Evolutionary conservation across 305 asterid species (phyloP).

Genomic region (Stenogyne calaminthoides): DNA sequence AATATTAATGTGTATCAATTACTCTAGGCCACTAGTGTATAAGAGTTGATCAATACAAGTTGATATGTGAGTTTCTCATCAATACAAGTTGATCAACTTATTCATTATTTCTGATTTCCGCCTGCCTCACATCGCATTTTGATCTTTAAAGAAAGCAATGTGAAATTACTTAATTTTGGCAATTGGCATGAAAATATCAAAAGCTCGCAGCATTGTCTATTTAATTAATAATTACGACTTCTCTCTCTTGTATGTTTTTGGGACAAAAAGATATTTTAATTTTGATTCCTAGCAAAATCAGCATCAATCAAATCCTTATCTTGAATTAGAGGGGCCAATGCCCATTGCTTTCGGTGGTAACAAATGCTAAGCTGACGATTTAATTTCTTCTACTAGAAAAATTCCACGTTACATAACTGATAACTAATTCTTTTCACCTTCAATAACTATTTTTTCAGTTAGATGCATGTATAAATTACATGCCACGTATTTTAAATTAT

Average conservation of each 20-base stretch:
- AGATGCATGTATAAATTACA: neutral
- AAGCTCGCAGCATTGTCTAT: neutral
- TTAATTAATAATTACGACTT: too few species aligned
- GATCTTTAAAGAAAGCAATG: slow-evolving; percentile 11
- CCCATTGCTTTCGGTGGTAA: neutral
- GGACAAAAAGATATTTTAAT: neutral
- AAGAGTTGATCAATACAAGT: too few species aligned
- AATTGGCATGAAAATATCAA: neutral
- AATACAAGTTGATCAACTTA: neutral
- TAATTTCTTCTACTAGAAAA: neutral
- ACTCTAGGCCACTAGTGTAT: too few species aligned
- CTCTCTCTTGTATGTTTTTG: too few species aligned
- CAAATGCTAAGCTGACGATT: slow-evolving; percentile 6
- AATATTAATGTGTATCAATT: too few species aligned
- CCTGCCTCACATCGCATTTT: neutral
- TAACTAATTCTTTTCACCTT: neutral
- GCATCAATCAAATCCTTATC: slow-evolving; percentile 5
- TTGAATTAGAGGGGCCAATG: neutral
- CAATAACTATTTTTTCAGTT: neutral
- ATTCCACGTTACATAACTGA: neutral
- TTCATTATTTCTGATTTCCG: neutral
- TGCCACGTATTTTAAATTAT: too few species aligned
- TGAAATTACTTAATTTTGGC: neutral
- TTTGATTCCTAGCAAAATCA: neutral
- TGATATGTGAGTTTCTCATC: too few species aligned